Evolutionary conservation across 2,329 filamentous ascomycete genomes (phyloP).

Genomic region (Hirsutella rhossiliensis): DNA sequence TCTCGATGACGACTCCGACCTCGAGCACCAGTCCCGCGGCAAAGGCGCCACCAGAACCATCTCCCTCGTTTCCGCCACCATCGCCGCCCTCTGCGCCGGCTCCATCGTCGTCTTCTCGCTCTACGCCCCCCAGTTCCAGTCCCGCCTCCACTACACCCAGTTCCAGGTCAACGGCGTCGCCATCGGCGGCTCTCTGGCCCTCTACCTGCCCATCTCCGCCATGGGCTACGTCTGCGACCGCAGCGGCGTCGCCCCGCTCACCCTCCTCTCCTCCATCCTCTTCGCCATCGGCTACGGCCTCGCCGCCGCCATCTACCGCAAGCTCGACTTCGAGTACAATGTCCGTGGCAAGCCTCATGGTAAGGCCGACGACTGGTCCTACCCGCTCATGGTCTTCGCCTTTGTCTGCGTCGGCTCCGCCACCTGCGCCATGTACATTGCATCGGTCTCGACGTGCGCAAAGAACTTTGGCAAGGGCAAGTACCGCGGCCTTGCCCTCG

Average conservation of each 20-base stretch:
- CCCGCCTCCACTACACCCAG: conserved; percentile 76
- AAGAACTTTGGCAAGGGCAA: conserved; percentile 94
- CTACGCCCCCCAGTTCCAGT: conserved; percentile 84
- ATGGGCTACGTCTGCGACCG: conserved; percentile 90
- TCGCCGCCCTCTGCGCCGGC: conserved; percentile 65
- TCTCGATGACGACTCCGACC: conserved; percentile 6
- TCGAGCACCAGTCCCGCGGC: conserved; percentile 8
- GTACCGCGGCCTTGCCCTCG: conserved; percentile 79
- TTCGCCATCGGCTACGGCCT: conserved; percentile 76
- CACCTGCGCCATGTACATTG: conserved; percentile 81
- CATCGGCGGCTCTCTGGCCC: conserved; percentile 73
- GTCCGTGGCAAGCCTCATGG: conserved; percentile 20
- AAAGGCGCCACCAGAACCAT: conserved; percentile 26
- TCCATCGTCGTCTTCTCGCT: conserved; percentile 90
- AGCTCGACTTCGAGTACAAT: conserved; percentile 34
- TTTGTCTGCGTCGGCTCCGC: conserved; percentile 75
- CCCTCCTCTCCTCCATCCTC: conserved; percentile 56
- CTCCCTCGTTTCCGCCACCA: conserved; percentile 41
- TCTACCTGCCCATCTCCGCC: conserved; percentile 85
- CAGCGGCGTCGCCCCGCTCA: conserved; percentile 66
- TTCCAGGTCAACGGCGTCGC: conserved; percentile 84
- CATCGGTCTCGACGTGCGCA: conserved; percentile 85
- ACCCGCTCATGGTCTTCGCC: conserved; percentile 71
- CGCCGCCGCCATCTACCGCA: conserved; percentile 64
- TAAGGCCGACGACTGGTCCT: conserved; percentile 48